Evolutionary conservation across 1,139 yeast species (phyloP).

Genomic region (Sugiyamaella neomexicana): DNA sequence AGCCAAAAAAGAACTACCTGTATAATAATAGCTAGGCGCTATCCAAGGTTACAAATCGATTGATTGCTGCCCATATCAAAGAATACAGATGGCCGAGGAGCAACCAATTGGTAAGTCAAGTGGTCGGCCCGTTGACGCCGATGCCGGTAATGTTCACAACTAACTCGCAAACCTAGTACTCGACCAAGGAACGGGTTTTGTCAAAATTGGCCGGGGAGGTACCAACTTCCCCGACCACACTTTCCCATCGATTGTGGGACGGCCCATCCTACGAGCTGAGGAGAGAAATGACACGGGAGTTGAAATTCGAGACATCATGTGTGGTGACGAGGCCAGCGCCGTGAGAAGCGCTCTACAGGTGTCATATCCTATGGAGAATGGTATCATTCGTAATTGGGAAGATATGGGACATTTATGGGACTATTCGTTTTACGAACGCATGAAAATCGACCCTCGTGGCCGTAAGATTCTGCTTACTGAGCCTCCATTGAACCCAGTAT

Average conservation of each 20-base stretch:
- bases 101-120: constrained; percentile 16
- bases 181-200: constrained; percentile 98
- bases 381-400: constrained; percentile 96
- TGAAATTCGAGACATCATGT: constrained; percentile 88
- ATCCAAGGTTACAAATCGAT: neutral
- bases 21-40: neutral
- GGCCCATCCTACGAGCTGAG: constrained; percentile 96
- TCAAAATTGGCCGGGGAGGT: constrained; percentile 88
- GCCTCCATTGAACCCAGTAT: constrained; percentile 97
- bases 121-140: neutral
- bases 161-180: constrained; percentile 51
- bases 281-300: constrained; percentile 53
- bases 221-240: constrained; percentile 97
- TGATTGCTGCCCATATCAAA: neutral
- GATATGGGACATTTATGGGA: constrained; percentile 99
- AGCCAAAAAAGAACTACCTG: neutral
- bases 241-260: constrained; percentile 97
- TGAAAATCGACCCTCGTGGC: constrained; percentile 75
- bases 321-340: constrained; percentile 93
- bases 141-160: neutral
- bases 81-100: constrained; percentile 11
- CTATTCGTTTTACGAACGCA: constrained; percentile 89
- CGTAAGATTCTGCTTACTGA: constrained; percentile 86
- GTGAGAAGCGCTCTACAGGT: constrained; percentile 88
- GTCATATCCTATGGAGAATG: constrained; percentile 98